Evolutionary conservation across 768 basidiomycete genomes (phyloP).

Genomic region (Lepiota venenata): DNA sequence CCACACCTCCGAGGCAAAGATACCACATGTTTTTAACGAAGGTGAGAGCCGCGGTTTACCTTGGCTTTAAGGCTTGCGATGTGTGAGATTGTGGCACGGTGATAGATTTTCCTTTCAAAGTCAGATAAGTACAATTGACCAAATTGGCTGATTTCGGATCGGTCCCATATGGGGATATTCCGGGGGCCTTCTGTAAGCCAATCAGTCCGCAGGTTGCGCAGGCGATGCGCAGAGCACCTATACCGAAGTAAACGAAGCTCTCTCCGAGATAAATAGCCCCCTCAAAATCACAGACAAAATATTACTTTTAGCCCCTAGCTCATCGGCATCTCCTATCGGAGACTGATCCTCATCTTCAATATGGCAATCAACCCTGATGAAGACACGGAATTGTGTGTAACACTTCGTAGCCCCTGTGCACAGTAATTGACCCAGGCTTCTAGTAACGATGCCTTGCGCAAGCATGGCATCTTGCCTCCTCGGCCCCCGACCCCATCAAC

Average conservation of each 20-base stretch:
- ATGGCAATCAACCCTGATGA: conserved; percentile 83
- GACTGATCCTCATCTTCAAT: conserved; percentile 4
- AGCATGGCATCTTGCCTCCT: conserved; percentile 87
- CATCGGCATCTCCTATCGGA: not conserved
- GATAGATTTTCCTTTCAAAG: too few relatives aligned
- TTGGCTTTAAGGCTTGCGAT: too few relatives aligned
- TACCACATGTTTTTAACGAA: too few relatives aligned
- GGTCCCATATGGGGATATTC: too few relatives aligned
- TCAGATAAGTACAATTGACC: too few relatives aligned
- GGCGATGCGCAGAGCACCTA: conserved; percentile 1
- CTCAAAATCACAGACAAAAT: not conserved
- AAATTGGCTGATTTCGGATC: too few relatives aligned
- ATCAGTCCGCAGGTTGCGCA: conserved; percentile 12
- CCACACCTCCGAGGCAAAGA: too few relatives aligned
- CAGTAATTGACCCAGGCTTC: conserved; percentile 2
- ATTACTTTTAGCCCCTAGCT: too few relatives aligned
- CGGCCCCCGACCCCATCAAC: conserved; percentile 58
- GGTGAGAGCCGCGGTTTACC: too few relatives aligned
- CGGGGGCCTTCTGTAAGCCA: not conserved
- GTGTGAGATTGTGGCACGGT: too few relatives aligned
- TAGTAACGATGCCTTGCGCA: conserved; percentile 92
- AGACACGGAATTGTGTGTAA: conserved; percentile 92
- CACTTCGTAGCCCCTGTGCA: not conserved
- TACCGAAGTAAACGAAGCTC: not conserved
- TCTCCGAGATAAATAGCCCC: not conserved